Evolutionary conservation across 805 yeast genomes (phyloP), one percentile per base, ranked within the genome.

Genomic region (Starmerella apicola): DNA sequence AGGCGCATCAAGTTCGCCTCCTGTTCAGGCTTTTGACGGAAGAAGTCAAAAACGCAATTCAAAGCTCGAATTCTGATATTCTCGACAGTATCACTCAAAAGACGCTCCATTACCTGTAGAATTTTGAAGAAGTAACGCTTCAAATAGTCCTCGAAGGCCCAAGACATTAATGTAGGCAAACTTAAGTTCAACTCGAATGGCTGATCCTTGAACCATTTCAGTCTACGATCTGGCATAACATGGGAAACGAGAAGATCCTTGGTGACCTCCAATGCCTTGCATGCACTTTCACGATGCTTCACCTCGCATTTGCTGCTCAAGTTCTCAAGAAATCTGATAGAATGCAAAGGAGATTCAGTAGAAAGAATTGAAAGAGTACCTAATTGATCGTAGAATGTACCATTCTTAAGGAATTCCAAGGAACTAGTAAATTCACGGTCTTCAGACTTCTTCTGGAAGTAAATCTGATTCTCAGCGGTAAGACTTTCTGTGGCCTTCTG

Each of bases 331-430:
- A 95, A 83, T 57, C 83, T 81, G 38, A 78, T 55, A 51, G 88
- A 81, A 57, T 91, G 97, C 39, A 85, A 58, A 5, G 98, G 98
- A 2, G 96, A 86, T 63, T 91, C 97, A 58, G 91, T 97, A 35
- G 86, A 73, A 56, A 91, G 67, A 56, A 91, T 72, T 1, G 98
- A 88, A 55, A 91, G 69, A 0, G 98, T 95, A 35, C 95, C 82
- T 40, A 91, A 81, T 63, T 91, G 85, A 78, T 91, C 98, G 52
- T 76, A 79, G 52, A 88, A 68, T 0, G 98, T 91, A 81, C 98
- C 98, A 50, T 76, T 79, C 5, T 85, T 70, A 53, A 91, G 71
- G 51, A 91, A 79, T 61, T 88, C 93, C 16, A 51, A 32, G 1
- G 54, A 51, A 1, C 88, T 72, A 67, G 84, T 74, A 59, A 88